Base-by-base conservation (phyloP, 2,329 filamentous ascomycete species). In the Metarhizium humberi region DNA sequence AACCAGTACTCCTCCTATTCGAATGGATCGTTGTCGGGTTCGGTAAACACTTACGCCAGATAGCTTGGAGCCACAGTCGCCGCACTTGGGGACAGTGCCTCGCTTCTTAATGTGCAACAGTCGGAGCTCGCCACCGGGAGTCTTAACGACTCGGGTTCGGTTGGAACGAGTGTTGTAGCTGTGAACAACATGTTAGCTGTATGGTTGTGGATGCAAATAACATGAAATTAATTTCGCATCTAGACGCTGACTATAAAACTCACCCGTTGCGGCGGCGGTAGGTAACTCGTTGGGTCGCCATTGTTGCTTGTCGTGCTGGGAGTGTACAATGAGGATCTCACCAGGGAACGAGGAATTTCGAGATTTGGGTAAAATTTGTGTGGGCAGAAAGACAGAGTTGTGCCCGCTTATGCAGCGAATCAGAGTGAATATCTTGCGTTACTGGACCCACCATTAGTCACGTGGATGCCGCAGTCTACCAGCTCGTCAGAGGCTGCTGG, bases 91-190 rank as follows among this genome's bases (percentile, higher is more conserved):
- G 64, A 92, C 88, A 75, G 91, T 95, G 69, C 92, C 94, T 76
- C 87, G 89, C 90, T 99, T 99, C 89, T 97, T 97, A 83, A 96
- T 92, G 87, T 99, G 92, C 69, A 97, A 88, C 74, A 96, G 87
- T 76, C 94, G 87, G 72, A 96, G 86, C 76, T 92, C 85, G 75
- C 94, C 94, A 76, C 94, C 95, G 67, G 95, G 94, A 66, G 94
- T 99, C 85, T 94, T 94, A 78, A 96, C 77, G 71, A 95, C 83
- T 74, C 94, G 88, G 75, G 94, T 92, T 79, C 91, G 90, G 88
- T 99, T 96, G 76, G 90, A 95, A 75, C 82, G 82, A 76, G 92
- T 97, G 87, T 97, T 97, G 89, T 97, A 99, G 74, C 90, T 94
- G 48, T 14, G 20, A n/a, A 71, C 56, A 55, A 55, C 54, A 53